phyloP scores from a whole-genome alignment of 1,139 yeast species.

The Kurtzmaniella quercitrusa region DNA sequence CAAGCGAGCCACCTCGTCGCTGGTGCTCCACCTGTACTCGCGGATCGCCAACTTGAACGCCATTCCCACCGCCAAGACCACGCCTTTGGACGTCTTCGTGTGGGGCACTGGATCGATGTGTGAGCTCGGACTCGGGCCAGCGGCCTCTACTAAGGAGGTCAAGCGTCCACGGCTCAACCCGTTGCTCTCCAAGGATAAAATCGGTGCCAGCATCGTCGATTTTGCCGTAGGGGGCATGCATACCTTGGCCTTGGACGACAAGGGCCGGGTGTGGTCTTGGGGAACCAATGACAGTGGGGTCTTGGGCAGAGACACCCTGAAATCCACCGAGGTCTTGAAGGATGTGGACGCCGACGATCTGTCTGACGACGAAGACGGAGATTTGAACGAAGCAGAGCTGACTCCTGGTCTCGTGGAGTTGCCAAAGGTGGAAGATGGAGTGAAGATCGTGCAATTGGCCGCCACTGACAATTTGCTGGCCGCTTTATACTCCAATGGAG shows the following conservation, averaged over 20 bases:
- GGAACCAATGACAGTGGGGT: constrained; percentile 94
- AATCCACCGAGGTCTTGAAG: constrained; percentile 56
- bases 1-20: constrained; percentile 38
- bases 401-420: constrained; percentile 78
- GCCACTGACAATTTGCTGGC: constrained; percentile 93
- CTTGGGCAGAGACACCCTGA: constrained; percentile 80
- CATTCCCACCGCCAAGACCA: constrained; percentile 34
- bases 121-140: constrained; percentile 92
- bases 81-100: constrained; percentile 71
- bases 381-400: constrained; percentile 80
- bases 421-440: constrained; percentile 39
- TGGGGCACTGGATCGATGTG: constrained; percentile 98
- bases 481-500: constrained; percentile 73
- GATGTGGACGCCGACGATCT: constrained; percentile 56
- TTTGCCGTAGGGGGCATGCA: constrained; percentile 97
- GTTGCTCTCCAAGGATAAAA: constrained; percentile 53
- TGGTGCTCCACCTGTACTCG: constrained; percentile 45
- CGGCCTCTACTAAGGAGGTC: constrained; percentile 82
- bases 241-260: constrained; percentile 70
- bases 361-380: constrained; percentile 74
- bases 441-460: constrained; percentile 70
- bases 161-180: constrained; percentile 93
- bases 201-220: constrained; percentile 56
- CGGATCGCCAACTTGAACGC: constrained; percentile 44
- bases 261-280: constrained; percentile 90